Evolutionary conservation across 345 rosid genomes (phyloP).

Genomic region (Lepidium aucheri): DNA sequence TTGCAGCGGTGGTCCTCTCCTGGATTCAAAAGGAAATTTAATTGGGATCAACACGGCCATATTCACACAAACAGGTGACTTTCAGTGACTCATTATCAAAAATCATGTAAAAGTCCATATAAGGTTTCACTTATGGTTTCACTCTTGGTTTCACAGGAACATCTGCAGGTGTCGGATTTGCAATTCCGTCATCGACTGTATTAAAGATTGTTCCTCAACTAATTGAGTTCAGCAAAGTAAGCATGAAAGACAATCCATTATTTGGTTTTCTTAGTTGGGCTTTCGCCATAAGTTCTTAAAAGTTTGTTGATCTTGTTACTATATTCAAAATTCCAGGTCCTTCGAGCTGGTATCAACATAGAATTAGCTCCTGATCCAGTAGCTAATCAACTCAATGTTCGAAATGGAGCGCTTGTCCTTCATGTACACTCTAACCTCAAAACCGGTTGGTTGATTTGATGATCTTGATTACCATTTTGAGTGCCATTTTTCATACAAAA

Average conservation of each 20-base stretch:
- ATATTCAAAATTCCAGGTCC: slow-evolving; percentile 42
- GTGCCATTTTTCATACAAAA: neutral
- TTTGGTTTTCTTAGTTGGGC: neutral
- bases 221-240: slow-evolving; percentile 75
- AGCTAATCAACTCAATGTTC: slow-evolving; percentile 89
- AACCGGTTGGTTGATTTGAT: neutral
- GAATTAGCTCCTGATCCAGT: slow-evolving; percentile 81
- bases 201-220: slow-evolving; percentile 87
- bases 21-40: slow-evolving; percentile 84
- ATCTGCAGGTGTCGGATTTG: slow-evolving; percentile 96
- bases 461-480: too few relatives aligned
- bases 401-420: slow-evolving; percentile 81
- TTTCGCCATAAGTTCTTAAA: neutral
- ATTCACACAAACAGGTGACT: slow-evolving; percentile 78
- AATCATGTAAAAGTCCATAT: neutral
- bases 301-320: neutral
- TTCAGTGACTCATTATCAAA: neutral
- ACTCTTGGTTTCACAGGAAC: slow-evolving; percentile 41
- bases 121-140: neutral
- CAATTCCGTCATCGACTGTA: slow-evolving; percentile 89
- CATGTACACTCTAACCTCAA: slow-evolving; percentile 35
- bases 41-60: slow-evolving; percentile 95
- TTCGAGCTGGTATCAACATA: slow-evolving; percentile 72
- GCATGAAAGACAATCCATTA: neutral
- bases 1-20: slow-evolving; percentile 87